phyloP scores from a whole-genome alignment of 495 filamentous ascomycete genomes.

The Penicillium malachiteum region DNA sequence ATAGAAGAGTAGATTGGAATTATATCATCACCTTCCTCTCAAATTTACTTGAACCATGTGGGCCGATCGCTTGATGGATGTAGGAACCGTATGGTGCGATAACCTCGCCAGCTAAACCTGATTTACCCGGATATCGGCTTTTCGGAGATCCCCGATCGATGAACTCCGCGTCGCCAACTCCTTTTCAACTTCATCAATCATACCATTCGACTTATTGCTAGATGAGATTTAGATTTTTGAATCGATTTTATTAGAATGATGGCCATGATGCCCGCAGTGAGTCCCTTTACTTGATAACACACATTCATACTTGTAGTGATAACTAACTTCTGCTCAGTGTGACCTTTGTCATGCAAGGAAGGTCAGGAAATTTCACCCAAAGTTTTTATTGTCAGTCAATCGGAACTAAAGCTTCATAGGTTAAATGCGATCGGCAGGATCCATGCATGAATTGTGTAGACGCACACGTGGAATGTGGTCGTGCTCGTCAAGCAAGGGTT shows the following conservation, averaged over 20 bases:
- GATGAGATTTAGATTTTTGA: not conserved
- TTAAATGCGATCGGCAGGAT: slow-evolving; percentile 32
- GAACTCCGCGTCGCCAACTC: too few species aligned
- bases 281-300: not conserved
- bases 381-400: not conserved
- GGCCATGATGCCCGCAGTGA: slow-evolving; percentile 22
- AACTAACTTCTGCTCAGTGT: slow-evolving; percentile 17
- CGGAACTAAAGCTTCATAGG: slow-evolving; percentile 10
- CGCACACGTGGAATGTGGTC: slow-evolving; percentile 23
- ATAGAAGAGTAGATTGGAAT: slow-evolving; percentile 1
- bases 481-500: slow-evolving; percentile 23
- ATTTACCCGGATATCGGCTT: slow-evolving; percentile 13
- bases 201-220: not conserved
- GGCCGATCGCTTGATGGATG: too few species aligned
- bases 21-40: not conserved
- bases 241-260: not conserved
- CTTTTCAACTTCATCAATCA: not conserved
- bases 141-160: slow-evolving; percentile 17
- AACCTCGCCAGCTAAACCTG: not conserved
- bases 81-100: too few species aligned
- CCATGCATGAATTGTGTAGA: slow-evolving; percentile 29
- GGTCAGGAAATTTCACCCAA: slow-evolving; percentile 9
- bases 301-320: not conserved
- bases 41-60: not conserved
- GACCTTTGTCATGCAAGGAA: slow-evolving; percentile 31